Conservation (phyloP, 305 asterid species). For the Fraxinus floribunda region DNA sequence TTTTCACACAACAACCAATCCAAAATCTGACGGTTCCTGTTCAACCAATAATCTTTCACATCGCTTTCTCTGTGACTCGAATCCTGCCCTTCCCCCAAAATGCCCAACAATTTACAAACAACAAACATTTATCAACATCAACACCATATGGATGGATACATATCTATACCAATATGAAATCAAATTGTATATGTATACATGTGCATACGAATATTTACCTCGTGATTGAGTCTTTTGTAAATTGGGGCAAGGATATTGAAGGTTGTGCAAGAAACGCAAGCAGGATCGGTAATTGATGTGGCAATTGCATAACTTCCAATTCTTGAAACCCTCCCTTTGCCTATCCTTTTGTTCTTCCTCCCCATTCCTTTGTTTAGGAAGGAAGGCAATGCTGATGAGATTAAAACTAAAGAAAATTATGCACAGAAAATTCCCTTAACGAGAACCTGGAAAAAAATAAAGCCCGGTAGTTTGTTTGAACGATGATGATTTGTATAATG, state of each 20-base stretch:
- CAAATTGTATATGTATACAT: not conserved
- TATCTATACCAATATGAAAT: not conserved
- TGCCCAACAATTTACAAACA: constrained; percentile 8
- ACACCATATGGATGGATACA: not conserved
- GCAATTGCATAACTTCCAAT: constrained; percentile 81
- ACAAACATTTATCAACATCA: not conserved
- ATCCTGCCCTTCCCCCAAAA: constrained; percentile 55
- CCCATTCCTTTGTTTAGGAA: constrained; percentile 43
- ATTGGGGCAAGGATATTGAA: constrained; percentile 96
- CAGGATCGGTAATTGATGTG: constrained; percentile 71
- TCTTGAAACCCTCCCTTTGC: constrained; percentile 58
- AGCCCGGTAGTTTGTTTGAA: not conserved
- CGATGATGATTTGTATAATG: constrained; percentile 17
- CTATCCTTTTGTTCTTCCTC: constrained; percentile 52
- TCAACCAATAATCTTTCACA: constrained; percentile 75
- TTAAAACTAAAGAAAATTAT: not conserved
- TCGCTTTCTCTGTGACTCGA: constrained; percentile 86
- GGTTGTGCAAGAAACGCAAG: constrained; percentile 86
- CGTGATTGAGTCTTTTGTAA: constrained; percentile 77
- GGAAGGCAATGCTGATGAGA: not conserved
- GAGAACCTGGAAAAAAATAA: not conserved
- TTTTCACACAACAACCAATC: constrained; percentile 87
- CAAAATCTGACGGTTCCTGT: constrained; percentile 75
- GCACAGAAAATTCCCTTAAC: not conserved
- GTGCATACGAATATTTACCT: constrained; percentile 33